Evolutionary conservation across 2,329 filamentous ascomycete genomes (phyloP).

Genomic region (Claviceps maximensis): DNA sequence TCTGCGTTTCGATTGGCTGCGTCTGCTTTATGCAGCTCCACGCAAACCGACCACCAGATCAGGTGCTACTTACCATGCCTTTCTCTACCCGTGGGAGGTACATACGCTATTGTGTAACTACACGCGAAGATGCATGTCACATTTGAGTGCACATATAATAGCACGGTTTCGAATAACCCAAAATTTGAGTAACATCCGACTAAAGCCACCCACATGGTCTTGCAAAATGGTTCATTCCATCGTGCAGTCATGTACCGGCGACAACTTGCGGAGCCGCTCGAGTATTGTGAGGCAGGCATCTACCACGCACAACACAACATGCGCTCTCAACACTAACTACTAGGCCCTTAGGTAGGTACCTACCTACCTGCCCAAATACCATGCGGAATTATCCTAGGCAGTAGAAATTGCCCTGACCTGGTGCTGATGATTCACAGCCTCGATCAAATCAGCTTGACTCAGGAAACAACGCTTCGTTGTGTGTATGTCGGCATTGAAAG

Average conservation of each 20-base stretch:
- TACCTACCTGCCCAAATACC: too few species aligned
- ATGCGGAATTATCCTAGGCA: neutral
- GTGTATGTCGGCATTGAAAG: neutral
- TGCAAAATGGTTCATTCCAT: neutral
- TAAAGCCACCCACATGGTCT: neutral
- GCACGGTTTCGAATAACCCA: neutral
- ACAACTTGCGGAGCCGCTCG: neutral
- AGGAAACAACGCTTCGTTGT: neutral
- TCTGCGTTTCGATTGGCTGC: constrained; percentile 18
- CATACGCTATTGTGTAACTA: too few species aligned
- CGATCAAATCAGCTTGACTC: neutral
- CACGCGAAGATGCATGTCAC: too few species aligned
- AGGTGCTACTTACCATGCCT: neutral
- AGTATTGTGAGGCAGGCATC: too few species aligned
- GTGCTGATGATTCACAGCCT: neutral
- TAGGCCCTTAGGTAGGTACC: too few species aligned
- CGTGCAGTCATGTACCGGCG: neutral
- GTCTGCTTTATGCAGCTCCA: neutral
- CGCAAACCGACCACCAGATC: neutral
- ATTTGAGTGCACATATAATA: neutral
- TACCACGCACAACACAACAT: too few species aligned
- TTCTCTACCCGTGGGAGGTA: too few species aligned
- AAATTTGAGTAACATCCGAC: neutral
- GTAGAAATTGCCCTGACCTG: neutral
- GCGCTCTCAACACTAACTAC: too few species aligned